Conservation (phyloP, 2,329 filamentous ascomycete genomes). For the Chaetomiaceae sp. region DNA sequence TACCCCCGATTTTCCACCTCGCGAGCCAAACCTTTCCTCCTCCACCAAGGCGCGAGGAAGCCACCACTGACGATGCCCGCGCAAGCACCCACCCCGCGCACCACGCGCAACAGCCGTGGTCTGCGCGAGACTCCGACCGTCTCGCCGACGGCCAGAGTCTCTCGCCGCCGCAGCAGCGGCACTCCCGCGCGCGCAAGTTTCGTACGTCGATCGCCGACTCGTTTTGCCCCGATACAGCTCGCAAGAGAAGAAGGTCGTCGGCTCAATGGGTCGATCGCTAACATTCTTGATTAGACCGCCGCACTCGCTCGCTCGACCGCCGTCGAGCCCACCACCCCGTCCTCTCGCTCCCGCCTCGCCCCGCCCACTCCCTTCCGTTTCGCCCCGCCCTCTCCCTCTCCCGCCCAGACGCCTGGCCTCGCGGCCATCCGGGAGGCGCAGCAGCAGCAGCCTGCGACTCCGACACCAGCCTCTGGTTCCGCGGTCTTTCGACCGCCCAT, state of each 20-base stretch:
- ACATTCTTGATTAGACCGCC: neutral
- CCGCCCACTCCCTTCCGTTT: neutral
- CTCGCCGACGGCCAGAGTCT: slow-evolving; percentile 1
- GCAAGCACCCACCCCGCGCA: slow-evolving; percentile 22
- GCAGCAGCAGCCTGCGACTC: slow-evolving; percentile 6
- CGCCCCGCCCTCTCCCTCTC: neutral
- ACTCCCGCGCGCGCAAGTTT: neutral
- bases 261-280: too few species aligned
- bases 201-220: neutral
- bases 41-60: slow-evolving; percentile 3
- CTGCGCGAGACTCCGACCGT: slow-evolving; percentile 12
- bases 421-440: slow-evolving; percentile 7
- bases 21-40: neutral
- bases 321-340: neutral
- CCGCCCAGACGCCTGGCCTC: slow-evolving; percentile 7
- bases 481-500: slow-evolving; percentile 3
- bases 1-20: neutral
- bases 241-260: too few species aligned
- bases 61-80: slow-evolving; percentile 19
- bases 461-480: neutral
- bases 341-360: neutral
- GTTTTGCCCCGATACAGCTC: too few species aligned
- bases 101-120: slow-evolving; percentile 25
- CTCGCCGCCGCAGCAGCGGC: slow-evolving; percentile 9
- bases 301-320: neutral